These are phyloP conservation scores for Aspergillus biplanus DNA, from an alignment of 495 filamentous ascomycete species.

Conservation along the genomic window DNA sequence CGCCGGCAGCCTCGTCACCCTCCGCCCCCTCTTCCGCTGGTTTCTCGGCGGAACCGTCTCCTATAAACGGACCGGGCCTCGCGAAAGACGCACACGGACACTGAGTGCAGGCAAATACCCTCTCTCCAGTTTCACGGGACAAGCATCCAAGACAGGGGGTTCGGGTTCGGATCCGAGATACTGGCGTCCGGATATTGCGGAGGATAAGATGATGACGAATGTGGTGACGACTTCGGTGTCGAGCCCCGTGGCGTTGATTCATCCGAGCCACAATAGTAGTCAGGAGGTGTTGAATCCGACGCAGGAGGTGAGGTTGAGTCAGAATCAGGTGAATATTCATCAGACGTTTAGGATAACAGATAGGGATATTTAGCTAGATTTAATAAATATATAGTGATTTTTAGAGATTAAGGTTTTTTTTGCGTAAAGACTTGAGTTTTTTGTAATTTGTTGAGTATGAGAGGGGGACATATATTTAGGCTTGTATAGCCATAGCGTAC, in stretches of 20 bases:
- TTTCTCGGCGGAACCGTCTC: slow-evolving; percentile 19
- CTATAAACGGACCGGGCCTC: neutral
- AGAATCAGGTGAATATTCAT: slow-evolving; percentile 7
- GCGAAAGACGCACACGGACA: too few species aligned
- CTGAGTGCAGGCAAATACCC: neutral
- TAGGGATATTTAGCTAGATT: neutral
- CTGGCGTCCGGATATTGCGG: neutral
- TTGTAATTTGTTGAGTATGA: too few species aligned
- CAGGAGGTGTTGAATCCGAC: slow-evolving; percentile 13
- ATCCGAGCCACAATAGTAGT: neutral
- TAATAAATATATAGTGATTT: neutral
- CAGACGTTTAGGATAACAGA: slow-evolving; percentile 4
- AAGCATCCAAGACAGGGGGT: neutral
- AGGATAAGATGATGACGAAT: neutral
- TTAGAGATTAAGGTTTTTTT: neutral
- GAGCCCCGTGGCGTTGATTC: neutral
- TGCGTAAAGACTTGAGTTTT: too few species aligned
- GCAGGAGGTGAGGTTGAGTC: neutral
- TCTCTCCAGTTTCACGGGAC: neutral
- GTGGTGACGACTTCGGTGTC: slow-evolving; percentile 10
- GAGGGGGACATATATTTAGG: too few species aligned
- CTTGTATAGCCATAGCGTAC: too few species aligned
- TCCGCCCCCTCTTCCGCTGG: slow-evolving; percentile 41
- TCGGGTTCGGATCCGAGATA: neutral
- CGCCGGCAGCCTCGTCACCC: slow-evolving; percentile 41